Conservation (phyloP, 2,329 filamentous ascomycete species). For the Exophiala lecanii-corni region DNA sequence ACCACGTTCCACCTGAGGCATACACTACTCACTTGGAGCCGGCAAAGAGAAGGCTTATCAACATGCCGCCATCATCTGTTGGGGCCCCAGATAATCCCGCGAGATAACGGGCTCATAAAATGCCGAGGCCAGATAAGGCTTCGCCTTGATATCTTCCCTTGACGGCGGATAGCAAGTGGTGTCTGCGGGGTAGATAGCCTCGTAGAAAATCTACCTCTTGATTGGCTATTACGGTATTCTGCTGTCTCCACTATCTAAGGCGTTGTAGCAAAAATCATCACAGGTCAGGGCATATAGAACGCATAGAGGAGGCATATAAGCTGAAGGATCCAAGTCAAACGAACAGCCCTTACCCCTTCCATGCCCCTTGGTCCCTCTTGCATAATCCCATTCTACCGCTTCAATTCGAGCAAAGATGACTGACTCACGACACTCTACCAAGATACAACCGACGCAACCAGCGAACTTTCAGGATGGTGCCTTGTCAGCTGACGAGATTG, state of each 20-base stretch:
- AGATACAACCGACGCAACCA: constrained; percentile 5
- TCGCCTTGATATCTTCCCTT: constrained; percentile 1
- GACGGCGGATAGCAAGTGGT: constrained; percentile 8
- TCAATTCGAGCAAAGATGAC: constrained; percentile 4
- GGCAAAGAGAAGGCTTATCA: constrained; percentile 4
- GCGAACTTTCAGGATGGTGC: constrained; percentile 2
- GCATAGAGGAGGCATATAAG: constrained; percentile 3
- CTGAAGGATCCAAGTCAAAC: background rate
- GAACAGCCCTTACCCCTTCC: no score
- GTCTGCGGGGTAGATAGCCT: constrained; percentile 1
- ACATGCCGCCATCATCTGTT: background rate
- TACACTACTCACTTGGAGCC: background rate
- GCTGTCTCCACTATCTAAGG: constrained; percentile 3
- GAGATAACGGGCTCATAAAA: background rate
- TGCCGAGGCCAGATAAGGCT: constrained; percentile 1
- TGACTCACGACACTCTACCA: constrained; percentile 7
- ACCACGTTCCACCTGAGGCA: background rate
- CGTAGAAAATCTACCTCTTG: background rate
- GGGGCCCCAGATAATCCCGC: background rate
- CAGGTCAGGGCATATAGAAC: constrained; percentile 3
- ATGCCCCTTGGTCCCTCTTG: no score
- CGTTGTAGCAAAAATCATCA: background rate
- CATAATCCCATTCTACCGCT: constrained; percentile 1
- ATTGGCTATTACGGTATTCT: constrained; percentile 5
- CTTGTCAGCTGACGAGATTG: constrained; percentile 1